Percentiles rank a stretch among this genome's conserved stretches.
Evolutionary conservation across 2,329 filamentous ascomycete genomes (phyloP).

Genomic region (Sporothrix sp.): DNA sequence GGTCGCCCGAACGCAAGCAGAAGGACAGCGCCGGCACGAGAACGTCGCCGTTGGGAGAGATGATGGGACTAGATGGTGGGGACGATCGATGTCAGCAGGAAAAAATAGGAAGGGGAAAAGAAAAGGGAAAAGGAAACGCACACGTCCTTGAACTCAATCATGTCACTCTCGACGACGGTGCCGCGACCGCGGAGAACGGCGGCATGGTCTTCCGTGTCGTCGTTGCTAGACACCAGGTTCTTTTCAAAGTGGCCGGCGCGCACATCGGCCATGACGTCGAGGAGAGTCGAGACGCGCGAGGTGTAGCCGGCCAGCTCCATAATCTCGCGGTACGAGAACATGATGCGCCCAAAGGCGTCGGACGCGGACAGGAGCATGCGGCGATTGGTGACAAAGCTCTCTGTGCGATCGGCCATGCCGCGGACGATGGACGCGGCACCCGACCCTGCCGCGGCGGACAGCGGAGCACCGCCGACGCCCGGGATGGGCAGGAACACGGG

Average conservation of each 20-base stretch:
- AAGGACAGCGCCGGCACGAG: constrained; percentile 81
- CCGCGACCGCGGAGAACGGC: constrained; percentile 76
- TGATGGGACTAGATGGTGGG: constrained; percentile 59
- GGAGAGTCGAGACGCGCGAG: constrained; percentile 75
- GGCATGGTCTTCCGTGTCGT: constrained; percentile 69
- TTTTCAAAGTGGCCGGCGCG: constrained; percentile 88
- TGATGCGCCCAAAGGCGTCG: constrained; percentile 88
- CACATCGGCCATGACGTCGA: constrained; percentile 93
- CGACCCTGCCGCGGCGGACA: constrained; percentile 3
- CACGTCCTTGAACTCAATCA: constrained; percentile 47
- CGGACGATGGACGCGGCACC: not conserved
- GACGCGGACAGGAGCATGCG: constrained; percentile 87
- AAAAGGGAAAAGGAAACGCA: not conserved
- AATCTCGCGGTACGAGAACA: constrained; percentile 97
- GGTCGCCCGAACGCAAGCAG: constrained; percentile 73
- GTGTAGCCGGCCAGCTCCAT: constrained; percentile 95
- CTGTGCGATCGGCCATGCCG: constrained; percentile 61
- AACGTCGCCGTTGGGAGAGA: constrained; percentile 92
- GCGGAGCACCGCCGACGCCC: constrained; percentile 42
- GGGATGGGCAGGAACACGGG: constrained; percentile 94
- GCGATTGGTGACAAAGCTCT: constrained; percentile 87
- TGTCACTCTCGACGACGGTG: constrained; percentile 66
- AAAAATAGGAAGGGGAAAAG: not conserved
- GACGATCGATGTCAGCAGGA: not conserved
- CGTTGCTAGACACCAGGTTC: constrained; percentile 84